Percentiles rank a stretch among this genome's conserved stretches.
phyloP scores from a whole-genome alignment of 176 grass and related monocot genomes.

The Phoenix dactylifera region DNA sequence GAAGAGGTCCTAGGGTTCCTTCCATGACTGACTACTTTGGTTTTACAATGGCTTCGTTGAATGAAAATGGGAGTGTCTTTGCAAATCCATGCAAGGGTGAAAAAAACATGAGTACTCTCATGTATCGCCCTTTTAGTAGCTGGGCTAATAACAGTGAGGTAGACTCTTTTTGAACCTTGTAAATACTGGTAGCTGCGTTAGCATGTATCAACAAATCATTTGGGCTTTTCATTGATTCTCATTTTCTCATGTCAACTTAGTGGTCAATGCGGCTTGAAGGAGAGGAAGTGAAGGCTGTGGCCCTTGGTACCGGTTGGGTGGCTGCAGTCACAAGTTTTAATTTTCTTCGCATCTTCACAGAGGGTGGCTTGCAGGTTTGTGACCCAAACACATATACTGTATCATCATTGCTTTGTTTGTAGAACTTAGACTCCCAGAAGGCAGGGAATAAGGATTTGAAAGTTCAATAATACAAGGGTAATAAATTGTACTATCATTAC shows the following conservation, averaged over 20 bases:
- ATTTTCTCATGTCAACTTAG: constrained; percentile 29
- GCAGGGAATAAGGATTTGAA: too few species aligned
- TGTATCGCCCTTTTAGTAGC: constrained; percentile 88
- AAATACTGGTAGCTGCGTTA: not conserved
- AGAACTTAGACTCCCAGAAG: too few species aligned
- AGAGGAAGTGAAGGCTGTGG: constrained; percentile 82
- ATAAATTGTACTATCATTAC: too few species aligned
- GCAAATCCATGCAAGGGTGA: constrained; percentile 86
- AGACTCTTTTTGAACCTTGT: constrained; percentile 4
- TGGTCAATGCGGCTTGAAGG: constrained; percentile 98
- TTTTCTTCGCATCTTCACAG: constrained; percentile 71
- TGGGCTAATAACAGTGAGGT: constrained; percentile 98
- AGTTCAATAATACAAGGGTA: too few species aligned
- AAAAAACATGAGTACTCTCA: constrained; percentile 96
- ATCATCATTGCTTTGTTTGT: too few species aligned
- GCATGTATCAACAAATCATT: too few species aligned
- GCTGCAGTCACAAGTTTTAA: constrained; percentile 74
- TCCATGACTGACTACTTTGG: constrained; percentile 95
- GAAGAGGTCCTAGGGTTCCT: constrained; percentile 93
- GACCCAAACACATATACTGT: too few species aligned
- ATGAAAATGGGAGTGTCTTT: constrained; percentile 79
- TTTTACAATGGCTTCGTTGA: constrained; percentile 93
- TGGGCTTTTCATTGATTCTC: not conserved
- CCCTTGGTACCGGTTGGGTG: constrained; percentile 78
- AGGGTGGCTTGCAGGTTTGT: constrained; percentile 75